Percentiles rank a stretch among this genome's conserved stretches.
Conservation (phyloP, 2,329 filamentous ascomycete genomes). For the Paecilomyces dactylethromorphus region DNA sequence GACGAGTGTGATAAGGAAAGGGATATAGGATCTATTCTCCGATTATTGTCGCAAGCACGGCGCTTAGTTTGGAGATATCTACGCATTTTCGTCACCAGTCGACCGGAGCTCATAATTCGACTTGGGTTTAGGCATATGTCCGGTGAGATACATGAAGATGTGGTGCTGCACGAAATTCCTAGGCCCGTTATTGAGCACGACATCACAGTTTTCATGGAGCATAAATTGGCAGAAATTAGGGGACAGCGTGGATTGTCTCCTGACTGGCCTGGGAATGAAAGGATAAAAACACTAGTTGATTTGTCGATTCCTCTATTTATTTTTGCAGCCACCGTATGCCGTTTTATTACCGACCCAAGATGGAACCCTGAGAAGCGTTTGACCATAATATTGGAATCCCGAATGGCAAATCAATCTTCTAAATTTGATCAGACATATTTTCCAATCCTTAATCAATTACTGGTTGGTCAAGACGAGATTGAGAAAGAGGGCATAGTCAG, state of each 20-base stretch:
- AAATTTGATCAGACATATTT: background rate
- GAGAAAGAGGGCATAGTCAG: background rate
- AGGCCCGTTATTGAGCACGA: background rate
- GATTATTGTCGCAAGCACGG: too few species aligned
- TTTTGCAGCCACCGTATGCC: conserved; percentile 12
- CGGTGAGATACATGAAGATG: too few species aligned
- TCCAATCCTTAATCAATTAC: background rate
- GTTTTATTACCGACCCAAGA: conserved; percentile 8
- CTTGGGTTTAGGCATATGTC: too few species aligned
- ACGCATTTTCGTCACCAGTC: too few species aligned
- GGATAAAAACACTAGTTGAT: conserved; percentile 12
- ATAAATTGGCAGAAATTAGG: background rate
- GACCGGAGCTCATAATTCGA: too few species aligned
- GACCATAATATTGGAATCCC: background rate
- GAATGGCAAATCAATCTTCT: background rate
- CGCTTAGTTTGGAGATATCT: too few species aligned
- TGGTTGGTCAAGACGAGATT: background rate
- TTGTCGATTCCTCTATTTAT: conserved; percentile 16
- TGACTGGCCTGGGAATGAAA: background rate
- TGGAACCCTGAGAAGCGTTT: background rate
- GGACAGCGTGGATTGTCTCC: background rate
- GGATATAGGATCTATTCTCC: too few species aligned
- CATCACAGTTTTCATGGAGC: background rate
- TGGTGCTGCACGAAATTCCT: background rate
- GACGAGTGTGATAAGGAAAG: too few species aligned